phyloP scores from a whole-genome alignment of 768 basidiomycete species.

The Russula ochroleuca region DNA sequence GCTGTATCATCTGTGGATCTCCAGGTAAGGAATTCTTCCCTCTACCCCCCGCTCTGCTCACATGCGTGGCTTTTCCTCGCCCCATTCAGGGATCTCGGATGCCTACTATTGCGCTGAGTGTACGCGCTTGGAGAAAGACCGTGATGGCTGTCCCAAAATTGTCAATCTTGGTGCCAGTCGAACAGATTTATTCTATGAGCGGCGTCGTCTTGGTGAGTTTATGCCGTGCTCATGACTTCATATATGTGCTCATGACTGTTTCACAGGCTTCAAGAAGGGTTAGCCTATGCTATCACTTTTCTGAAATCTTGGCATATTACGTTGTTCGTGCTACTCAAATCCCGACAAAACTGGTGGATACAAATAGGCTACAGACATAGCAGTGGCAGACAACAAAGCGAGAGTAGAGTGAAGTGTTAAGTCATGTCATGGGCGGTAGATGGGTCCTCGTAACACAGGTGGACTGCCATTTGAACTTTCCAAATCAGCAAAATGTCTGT shows the following conservation, averaged over 20 bases:
- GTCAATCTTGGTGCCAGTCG: conserved; percentile 93
- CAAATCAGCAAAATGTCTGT: conserved; percentile 20
- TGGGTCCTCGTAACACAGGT: conserved; percentile 12
- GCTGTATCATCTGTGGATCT: conserved; percentile 96
- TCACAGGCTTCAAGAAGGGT: conserved; percentile 66
- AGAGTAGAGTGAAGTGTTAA: neutral
- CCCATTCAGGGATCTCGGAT: conserved; percentile 84
- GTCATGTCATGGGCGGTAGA: conserved; percentile 15
- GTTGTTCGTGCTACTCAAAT: neutral
- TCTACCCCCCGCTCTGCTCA: neutral
- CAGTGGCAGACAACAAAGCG: neutral
- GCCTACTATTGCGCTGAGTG: conserved; percentile 99
- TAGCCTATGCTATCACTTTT: conserved; percentile 28
- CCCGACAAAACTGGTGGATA: neutral
- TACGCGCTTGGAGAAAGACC: conserved; percentile 92
- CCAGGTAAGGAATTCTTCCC: conserved; percentile 53
- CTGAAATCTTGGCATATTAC: conserved; percentile 8
- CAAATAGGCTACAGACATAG: conserved; percentile 1
- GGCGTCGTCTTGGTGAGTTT: conserved; percentile 69
- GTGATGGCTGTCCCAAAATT: conserved; percentile 98
- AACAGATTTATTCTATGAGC: conserved; percentile 89
- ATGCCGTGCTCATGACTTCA: neutral
- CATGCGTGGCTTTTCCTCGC: neutral
- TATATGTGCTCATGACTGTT: neutral
- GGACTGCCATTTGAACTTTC: conserved; percentile 12